Conservation (phyloP, 139 green algal species). For the Chlorella sp. region DNA sequence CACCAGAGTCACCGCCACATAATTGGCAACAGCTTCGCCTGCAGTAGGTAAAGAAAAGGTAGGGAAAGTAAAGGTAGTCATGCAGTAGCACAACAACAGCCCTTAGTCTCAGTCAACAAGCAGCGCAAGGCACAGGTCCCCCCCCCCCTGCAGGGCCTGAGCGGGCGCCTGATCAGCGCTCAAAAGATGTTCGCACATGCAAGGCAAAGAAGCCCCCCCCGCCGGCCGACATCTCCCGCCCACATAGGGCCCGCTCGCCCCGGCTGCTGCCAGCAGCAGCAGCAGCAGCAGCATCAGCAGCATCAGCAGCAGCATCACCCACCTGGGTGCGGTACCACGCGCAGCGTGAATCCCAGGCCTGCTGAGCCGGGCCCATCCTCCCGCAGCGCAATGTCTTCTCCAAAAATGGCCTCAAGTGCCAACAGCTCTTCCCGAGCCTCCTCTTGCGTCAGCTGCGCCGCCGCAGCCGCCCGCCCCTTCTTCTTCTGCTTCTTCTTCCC, state of each 20-base stretch:
- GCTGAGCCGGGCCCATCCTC: slow-evolving; percentile 43
- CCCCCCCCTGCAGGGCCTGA: background rate
- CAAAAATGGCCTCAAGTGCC: slow-evolving; percentile 68
- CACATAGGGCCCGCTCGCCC: background rate
- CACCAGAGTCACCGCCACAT: slow-evolving; percentile 54
- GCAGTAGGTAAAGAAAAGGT: background rate
- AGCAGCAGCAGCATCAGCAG: no score
- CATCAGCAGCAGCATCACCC: background rate
- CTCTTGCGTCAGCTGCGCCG: slow-evolving; percentile 20
- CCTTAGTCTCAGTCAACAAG: background rate
- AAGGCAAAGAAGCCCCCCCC: no score
- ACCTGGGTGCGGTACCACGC: slow-evolving; percentile 69
- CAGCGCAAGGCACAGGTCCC: background rate
- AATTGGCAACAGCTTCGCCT: slow-evolving; percentile 56
- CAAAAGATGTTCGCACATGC: no score
- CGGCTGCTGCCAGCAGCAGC: background rate
- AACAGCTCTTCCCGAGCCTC: slow-evolving; percentile 55
- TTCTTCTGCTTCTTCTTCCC: slow-evolving; percentile 53
- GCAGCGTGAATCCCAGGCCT: slow-evolving; percentile 59
- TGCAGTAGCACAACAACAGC: background rate
- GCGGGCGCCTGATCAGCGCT: no score
- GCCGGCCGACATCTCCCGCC: no score
- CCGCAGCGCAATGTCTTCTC: slow-evolving; percentile 50
- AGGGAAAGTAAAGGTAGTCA: background rate
- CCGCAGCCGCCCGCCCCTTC: slow-evolving; percentile 26